Evolutionary conservation across 768 basidiomycete species (phyloP).

Genomic region (Trametes maxima): DNA sequence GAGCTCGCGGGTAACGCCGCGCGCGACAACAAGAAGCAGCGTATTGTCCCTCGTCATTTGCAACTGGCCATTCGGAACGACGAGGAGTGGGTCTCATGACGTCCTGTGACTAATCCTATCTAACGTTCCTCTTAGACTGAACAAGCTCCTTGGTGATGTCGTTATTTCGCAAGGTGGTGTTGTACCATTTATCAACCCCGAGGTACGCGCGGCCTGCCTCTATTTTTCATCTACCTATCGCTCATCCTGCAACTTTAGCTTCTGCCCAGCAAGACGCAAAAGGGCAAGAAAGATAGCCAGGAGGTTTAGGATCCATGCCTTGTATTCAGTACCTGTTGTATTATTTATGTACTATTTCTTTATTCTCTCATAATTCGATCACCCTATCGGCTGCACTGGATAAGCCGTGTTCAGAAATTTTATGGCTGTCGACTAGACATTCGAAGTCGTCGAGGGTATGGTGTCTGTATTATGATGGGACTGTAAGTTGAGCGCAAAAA

Average conservation of each 20-base stretch:
- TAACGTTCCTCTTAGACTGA: slow-evolving; percentile 46
- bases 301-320: slow-evolving; percentile 42
- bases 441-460: too few relatives aligned
- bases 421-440: too few relatives aligned
- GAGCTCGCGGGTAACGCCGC: slow-evolving; percentile 91
- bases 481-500: too few relatives aligned
- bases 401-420: too few relatives aligned
- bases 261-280: slow-evolving; percentile 50
- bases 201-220: slow-evolving; percentile 34
- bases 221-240: neutral
- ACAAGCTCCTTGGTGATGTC: slow-evolving; percentile 74
- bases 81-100: slow-evolving; percentile 66
- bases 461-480: too few relatives aligned
- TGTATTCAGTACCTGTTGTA: slow-evolving; percentile 24
- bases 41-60: slow-evolving; percentile 93
- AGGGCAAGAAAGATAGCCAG: slow-evolving; percentile 57
- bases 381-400: neutral
- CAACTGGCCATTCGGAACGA: slow-evolving; percentile 95
- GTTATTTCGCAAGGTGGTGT: slow-evolving; percentile 97
- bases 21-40: slow-evolving; percentile 91
- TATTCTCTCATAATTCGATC: slow-evolving; percentile 19
- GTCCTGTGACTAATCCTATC: slow-evolving; percentile 2
- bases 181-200: slow-evolving; percentile 77
- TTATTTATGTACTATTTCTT: slow-evolving; percentile 25
- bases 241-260: slow-evolving; percentile 30